A percentile compares a stretch with the other conserved stretches of the same genome.
phyloP scores from a whole-genome alignment of 2,329 filamentous ascomycete species.

The Chaetoscypha palmicola region DNA sequence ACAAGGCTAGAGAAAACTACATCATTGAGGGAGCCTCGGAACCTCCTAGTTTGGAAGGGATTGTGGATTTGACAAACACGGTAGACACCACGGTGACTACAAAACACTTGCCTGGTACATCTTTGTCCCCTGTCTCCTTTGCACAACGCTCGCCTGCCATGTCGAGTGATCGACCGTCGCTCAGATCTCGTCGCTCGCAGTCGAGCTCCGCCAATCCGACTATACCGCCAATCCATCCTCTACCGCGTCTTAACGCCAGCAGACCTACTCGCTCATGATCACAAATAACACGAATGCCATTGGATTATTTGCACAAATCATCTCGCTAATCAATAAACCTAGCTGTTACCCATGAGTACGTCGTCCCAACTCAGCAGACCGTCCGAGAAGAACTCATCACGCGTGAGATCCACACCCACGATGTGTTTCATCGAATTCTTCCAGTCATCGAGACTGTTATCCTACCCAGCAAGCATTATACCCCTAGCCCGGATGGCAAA shows the following conservation, averaged over 20 bases:
- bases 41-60: constrained; percentile 19
- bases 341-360: constrained; percentile 45
- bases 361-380: constrained; percentile 38
- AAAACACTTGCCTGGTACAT: constrained; percentile 27
- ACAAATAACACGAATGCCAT: constrained; percentile 8
- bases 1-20: constrained; percentile 4
- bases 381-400: constrained; percentile 41
- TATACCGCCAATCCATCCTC: too few species aligned
- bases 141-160: constrained; percentile 8
- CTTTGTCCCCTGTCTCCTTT: constrained; percentile 9
- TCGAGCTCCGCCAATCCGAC: constrained; percentile 13
- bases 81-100: constrained; percentile 27
- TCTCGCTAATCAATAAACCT: constrained; percentile 18
- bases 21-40: constrained; percentile 13
- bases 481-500: constrained; percentile 32
- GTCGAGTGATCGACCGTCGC: constrained; percentile 11
- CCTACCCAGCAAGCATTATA: constrained; percentile 43
- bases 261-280: background rate
- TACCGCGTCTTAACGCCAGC: constrained; percentile 10
- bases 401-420: constrained; percentile 47
- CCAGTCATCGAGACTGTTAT: constrained; percentile 47
- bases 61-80: constrained; percentile 25
- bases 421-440: constrained; percentile 44
- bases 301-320: too few species aligned
- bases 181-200: constrained; percentile 1